phyloP scores from a whole-genome alignment of 768 basidiomycete species.

The Mycena belliarum region DNA sequence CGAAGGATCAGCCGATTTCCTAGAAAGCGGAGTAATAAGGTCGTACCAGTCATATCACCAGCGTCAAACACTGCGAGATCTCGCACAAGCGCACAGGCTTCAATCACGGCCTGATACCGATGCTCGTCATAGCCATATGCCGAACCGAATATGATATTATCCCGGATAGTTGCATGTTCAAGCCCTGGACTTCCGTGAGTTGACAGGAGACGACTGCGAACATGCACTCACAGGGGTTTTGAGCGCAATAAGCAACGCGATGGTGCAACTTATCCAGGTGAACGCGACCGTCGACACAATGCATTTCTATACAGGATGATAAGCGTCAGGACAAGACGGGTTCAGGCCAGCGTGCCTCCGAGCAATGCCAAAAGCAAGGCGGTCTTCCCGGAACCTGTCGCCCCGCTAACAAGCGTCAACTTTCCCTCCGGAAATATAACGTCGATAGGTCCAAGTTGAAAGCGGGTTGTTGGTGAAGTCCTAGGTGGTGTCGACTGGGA shows the following conservation, averaged over 20 bases:
- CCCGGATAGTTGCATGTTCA: constrained; percentile 77
- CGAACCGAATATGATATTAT: constrained; percentile 78
- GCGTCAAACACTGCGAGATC: constrained; percentile 75
- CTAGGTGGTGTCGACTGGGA: constrained; percentile 27
- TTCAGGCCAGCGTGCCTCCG: constrained; percentile 50
- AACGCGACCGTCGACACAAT: constrained; percentile 55
- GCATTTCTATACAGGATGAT: constrained; percentile 54
- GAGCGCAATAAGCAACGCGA: constrained; percentile 68
- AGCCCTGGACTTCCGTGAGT: constrained; percentile 51
- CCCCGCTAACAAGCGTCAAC: constrained; percentile 61
- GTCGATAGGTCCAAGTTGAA: constrained; percentile 58
- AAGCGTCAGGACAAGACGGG: background rate
- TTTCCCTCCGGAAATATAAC: constrained; percentile 58
- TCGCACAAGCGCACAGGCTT: constrained; percentile 71
- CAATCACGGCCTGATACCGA: constrained; percentile 68
- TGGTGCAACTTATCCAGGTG: constrained; percentile 56
- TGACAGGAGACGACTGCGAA: constrained; percentile 5
- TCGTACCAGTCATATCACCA: constrained; percentile 72
- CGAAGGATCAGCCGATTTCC: too few relatives aligned
- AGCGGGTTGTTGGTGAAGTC: too few relatives aligned
- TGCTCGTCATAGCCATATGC: constrained; percentile 55
- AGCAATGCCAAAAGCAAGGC: constrained; percentile 62
- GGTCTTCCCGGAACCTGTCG: constrained; percentile 71
- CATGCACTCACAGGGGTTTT: constrained; percentile 55
- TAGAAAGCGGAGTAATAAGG: background rate